Base-by-base conservation (phyloP, 164 flowering plant genomes). In the Berberis vulgaris region DNA sequence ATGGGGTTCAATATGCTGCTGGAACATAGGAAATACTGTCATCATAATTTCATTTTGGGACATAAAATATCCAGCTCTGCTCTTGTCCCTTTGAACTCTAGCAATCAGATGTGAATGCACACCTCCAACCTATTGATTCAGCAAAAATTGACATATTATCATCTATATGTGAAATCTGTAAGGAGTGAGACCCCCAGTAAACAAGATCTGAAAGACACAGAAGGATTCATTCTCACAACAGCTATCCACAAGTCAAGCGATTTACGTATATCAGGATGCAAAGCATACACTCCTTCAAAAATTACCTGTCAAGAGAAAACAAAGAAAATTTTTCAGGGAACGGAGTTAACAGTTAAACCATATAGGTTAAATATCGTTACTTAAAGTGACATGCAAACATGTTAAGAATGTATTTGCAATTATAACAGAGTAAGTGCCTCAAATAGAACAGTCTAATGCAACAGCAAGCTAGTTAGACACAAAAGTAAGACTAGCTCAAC, bases 21-120 rank as follows among this genome's bases (percentile, higher is more conserved):
- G 97, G 73, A 95, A 95, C 90, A 95, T 87, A 45, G 99, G 99
- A 77, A 95, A 95, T 6, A 91, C 97, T 5, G 91, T 84, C 77
- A 76, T 87, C 96, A 91, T 95, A 61, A 95, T 86, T 70, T 91
- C 99, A 75, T 89, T 82, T 71, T 91, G 97, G 64, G 97, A 85
- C 76, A 91, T 71, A 64, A 83, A 81, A 68, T 82, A 76, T 13
- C 96, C 97, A 61, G 76, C 84, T 75, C 85, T 84, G 60, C 80
- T 86, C 76, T 91, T 89, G 80, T 95, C 99, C 73, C 97, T 82
- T 70, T 89, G 97, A 74, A 95, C 99, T 72, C 99, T 88, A 77
- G 97, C 81, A 70, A 95, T 84, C 42, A 95, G 79, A 83, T 95
- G 99, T 11, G 99, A 95, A 82, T 95, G 97, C 70, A 95, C 97